Evolutionary conservation across 441 rosid species (phyloP).

Genomic region (Croton laevigatus): DNA sequence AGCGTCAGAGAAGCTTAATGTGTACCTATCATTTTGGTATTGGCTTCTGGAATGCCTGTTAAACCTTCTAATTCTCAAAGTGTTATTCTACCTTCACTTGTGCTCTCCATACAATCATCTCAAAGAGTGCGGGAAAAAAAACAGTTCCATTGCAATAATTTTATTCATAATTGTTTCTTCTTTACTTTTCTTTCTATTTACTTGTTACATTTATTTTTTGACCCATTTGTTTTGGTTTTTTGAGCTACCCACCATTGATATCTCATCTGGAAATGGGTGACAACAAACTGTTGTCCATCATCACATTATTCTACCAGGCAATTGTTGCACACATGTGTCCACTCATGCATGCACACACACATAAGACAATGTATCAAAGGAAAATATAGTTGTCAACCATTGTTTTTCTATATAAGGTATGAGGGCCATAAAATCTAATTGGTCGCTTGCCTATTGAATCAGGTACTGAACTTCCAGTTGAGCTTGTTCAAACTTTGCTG

Average conservation of each 20-base stretch:
- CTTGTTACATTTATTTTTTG: not conserved
- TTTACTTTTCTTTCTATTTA: not conserved
- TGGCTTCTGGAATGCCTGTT: not conserved
- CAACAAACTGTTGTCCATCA: not conserved
- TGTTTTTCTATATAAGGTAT: too few species aligned
- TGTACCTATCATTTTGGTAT: too few species aligned
- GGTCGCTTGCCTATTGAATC: constrained; percentile 22
- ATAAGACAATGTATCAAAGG: too few species aligned
- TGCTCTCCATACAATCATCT: not conserved
- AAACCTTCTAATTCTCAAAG: not conserved
- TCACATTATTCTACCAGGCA: not conserved
- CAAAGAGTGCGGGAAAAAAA: not conserved
- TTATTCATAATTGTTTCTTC: not conserved
- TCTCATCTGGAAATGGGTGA: not conserved
- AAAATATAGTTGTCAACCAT: too few species aligned
- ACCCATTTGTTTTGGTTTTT: not conserved
- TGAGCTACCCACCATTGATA: not conserved
- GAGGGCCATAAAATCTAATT: too few species aligned
- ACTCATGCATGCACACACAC: too few species aligned
- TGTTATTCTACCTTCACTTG: not conserved
- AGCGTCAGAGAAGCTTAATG: too few species aligned
- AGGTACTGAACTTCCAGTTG: constrained; percentile 90
- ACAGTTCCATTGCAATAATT: not conserved
- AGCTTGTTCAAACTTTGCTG: constrained; percentile 74
- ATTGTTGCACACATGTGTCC: not conserved